Conservation (phyloP, 345 rosid genomes). For the Eutrema heterophyllum region DNA sequence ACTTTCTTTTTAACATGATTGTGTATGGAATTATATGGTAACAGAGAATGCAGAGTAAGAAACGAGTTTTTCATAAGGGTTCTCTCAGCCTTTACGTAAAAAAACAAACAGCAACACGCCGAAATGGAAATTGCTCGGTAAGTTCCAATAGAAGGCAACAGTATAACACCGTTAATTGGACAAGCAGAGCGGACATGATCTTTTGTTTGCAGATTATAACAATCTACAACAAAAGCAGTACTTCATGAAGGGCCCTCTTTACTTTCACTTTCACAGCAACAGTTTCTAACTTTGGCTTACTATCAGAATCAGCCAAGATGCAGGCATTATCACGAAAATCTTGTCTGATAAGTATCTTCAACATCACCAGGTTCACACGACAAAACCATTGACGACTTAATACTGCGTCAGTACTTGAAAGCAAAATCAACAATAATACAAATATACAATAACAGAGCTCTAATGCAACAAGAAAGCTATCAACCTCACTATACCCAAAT, state of each 20-base stretch:
- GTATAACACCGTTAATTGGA: neutral
- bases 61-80: neutral
- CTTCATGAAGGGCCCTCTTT: neutral
- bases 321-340: constrained; percentile 8
- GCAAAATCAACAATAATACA: constrained; percentile 1
- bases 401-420: neutral
- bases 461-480: constrained; percentile 15
- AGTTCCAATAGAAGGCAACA: constrained; percentile 5
- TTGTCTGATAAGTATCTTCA: constrained; percentile 10
- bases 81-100: constrained; percentile 8
- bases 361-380: constrained; percentile 5
- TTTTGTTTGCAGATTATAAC: constrained; percentile 8
- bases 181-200: constrained; percentile 8
- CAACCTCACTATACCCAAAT: constrained; percentile 10
- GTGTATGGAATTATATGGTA: constrained; percentile 8
- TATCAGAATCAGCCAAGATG: constrained; percentile 18
- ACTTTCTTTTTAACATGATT: neutral
- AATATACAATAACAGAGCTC: constrained; percentile 8
- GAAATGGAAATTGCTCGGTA: constrained; percentile 3
- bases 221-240: constrained; percentile 8
- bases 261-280: constrained; percentile 20
- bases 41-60: neutral
- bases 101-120: constrained; percentile 17
- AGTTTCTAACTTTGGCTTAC: constrained; percentile 19
- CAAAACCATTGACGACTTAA: neutral